A percentile compares a stretch with the other conserved stretches of the same genome.
Evolutionary conservation across 352 stramenopile species (phyloP).

Genomic region (Pythium dissotocum): DNA sequence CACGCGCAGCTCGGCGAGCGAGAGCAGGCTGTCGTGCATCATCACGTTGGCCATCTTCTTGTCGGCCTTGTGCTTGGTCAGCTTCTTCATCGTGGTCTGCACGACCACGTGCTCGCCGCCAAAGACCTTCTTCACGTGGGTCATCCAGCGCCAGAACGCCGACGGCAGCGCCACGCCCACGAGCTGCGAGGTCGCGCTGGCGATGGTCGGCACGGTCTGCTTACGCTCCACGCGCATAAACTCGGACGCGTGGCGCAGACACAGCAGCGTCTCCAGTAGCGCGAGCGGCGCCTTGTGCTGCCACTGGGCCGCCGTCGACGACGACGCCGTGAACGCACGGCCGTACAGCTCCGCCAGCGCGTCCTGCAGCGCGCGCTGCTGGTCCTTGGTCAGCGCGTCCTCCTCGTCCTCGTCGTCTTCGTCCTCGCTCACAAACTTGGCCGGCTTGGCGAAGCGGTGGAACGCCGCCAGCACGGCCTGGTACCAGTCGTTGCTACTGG

Average conservation of each 20-base stretch:
- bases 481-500: constrained; percentile 38
- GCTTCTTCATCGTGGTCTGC: constrained; percentile 34
- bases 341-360: constrained; percentile 53
- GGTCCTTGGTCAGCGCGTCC: constrained; percentile 29
- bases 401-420: constrained; percentile 36
- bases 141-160: constrained; percentile 51
- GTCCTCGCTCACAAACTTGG: constrained; percentile 34
- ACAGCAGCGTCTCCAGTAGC: constrained; percentile 38
- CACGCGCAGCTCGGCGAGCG: constrained; percentile 38
- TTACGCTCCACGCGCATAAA: constrained; percentile 61
- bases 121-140: constrained; percentile 42
- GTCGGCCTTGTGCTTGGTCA: constrained; percentile 32
- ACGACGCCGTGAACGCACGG: constrained; percentile 34
- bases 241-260: constrained; percentile 49
- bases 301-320: constrained; percentile 22
- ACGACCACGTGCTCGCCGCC: constrained; percentile 18
- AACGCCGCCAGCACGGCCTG: constrained; percentile 43
- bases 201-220: constrained; percentile 44
- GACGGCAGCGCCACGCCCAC: constrained; percentile 42
- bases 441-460: constrained; percentile 43
- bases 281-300: constrained; percentile 26
- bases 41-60: constrained; percentile 47
- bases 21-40: constrained; percentile 46
- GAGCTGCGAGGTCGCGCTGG: constrained; percentile 46
- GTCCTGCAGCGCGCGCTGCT: constrained; percentile 45